Conservation (phyloP, 371 early-diverging fungal genomes). For the Rhizopus arrhizus region DNA sequence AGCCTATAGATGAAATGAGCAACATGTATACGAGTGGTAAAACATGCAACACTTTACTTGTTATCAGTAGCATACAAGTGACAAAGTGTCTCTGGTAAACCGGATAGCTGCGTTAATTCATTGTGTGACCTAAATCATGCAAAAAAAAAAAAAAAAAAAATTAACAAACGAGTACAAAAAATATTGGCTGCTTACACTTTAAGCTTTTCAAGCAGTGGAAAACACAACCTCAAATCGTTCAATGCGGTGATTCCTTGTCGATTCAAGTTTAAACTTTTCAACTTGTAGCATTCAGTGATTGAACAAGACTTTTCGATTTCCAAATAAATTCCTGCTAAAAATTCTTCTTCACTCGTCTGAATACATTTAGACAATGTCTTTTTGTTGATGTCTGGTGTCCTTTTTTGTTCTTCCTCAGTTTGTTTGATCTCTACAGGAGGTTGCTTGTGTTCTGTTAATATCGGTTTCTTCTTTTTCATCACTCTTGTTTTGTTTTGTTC, state of each 20-base stretch:
- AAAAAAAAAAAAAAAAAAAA: neutral
- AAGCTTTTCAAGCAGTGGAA: conserved; percentile 39
- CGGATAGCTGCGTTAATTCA: conserved; percentile 29
- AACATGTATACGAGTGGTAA: neutral
- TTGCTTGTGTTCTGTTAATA: neutral
- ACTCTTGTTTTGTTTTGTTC: neutral
- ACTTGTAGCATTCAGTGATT: conserved; percentile 30
- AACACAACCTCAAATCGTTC: conserved; percentile 16
- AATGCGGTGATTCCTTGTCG: conserved; percentile 27
- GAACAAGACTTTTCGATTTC: conserved; percentile 21
- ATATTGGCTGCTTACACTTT: conserved; percentile 29
- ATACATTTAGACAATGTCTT: conserved; percentile 12
- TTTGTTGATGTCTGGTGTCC: neutral
- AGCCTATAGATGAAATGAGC: conserved; percentile 24
- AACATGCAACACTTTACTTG: conserved; percentile 16
- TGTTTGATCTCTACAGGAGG: neutral
- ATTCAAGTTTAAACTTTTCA: conserved; percentile 37
- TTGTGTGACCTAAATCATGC: conserved; percentile 40
- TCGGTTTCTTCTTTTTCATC: neutral
- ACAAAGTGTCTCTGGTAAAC: conserved; percentile 34
- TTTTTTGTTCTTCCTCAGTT: neutral
- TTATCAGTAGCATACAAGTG: conserved; percentile 41
- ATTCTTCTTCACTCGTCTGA: conserved; percentile 12
- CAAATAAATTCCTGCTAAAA: conserved; percentile 9
- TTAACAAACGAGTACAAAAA: neutral